Conservation (phyloP, 2,329 filamentous ascomycete genomes). For the Paecilomyces fulvus region DNA sequence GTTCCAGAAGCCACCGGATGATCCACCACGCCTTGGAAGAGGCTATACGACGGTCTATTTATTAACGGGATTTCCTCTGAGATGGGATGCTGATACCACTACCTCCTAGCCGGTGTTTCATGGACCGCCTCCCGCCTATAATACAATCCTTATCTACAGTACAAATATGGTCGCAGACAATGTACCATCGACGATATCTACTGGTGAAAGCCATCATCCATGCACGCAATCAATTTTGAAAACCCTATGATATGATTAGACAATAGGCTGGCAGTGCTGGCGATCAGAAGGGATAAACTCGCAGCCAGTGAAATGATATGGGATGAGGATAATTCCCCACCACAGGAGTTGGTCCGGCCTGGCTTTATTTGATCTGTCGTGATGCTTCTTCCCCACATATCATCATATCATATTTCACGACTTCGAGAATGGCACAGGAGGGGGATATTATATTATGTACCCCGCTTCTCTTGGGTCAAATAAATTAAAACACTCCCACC, state of each 20-base stretch:
- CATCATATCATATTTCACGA: neutral
- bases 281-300: neutral
- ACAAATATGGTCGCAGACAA: too few species aligned
- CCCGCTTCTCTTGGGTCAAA: neutral
- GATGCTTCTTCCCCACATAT: neutral
- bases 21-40: neutral
- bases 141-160: neutral
- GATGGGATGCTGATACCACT: neutral
- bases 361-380: neutral
- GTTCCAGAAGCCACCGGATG: neutral
- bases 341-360: neutral
- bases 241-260: neutral
- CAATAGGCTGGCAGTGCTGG: neutral
- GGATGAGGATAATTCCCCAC: neutral
- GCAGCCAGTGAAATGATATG: neutral
- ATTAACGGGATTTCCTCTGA: neutral
- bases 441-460: neutral
- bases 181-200: neutral
- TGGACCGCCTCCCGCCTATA: neutral
- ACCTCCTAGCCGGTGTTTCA: neutral
- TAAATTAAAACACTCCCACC: neutral
- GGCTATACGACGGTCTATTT: neutral
- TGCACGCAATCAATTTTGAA: neutral
- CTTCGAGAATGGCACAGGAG: neutral
- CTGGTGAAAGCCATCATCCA: neutral